Conservation (phyloP, 2,329 filamentous ascomycete species). For the Botrytis deweyae region DNA sequence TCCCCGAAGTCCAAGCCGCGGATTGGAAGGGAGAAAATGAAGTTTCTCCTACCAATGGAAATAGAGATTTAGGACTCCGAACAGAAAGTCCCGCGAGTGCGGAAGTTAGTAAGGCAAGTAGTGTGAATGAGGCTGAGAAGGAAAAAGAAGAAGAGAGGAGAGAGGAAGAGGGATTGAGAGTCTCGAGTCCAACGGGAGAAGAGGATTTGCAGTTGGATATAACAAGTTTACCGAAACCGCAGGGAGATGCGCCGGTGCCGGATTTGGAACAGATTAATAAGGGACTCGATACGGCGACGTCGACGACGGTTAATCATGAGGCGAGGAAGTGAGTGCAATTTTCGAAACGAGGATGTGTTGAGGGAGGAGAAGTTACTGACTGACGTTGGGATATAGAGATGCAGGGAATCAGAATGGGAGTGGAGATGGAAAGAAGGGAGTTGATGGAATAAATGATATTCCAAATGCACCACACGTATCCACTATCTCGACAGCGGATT, state of each 20-base stretch:
- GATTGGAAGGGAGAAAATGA: slow-evolving; percentile 68
- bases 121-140: slow-evolving; percentile 49
- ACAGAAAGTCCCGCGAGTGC: slow-evolving; percentile 63
- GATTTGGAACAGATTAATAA: slow-evolving; percentile 30
- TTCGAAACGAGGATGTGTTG: not conserved
- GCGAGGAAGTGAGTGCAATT: slow-evolving; percentile 28
- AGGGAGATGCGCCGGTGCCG: slow-evolving; percentile 28
- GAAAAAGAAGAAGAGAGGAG: slow-evolving; percentile 27
- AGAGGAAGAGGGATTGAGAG: slow-evolving; percentile 32
- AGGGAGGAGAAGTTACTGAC: not conserved
- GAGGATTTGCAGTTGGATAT: slow-evolving; percentile 32
- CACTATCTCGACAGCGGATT: slow-evolving; percentile 41
- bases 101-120: slow-evolving; percentile 71
- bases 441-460: not conserved
- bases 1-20: slow-evolving; percentile 64
- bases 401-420: not conserved
- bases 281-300: slow-evolving; percentile 36
- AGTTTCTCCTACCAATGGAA: slow-evolving; percentile 43
- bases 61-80: slow-evolving; percentile 68
- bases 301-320: slow-evolving; percentile 31
- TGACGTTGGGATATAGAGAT: slow-evolving; percentile 6
- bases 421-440: not conserved
- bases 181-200: slow-evolving; percentile 34
- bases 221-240: slow-evolving; percentile 30
- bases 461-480: not conserved